Conservation (phyloP, 73 alveolate species). For the Durusdinium trenchii region DNA sequence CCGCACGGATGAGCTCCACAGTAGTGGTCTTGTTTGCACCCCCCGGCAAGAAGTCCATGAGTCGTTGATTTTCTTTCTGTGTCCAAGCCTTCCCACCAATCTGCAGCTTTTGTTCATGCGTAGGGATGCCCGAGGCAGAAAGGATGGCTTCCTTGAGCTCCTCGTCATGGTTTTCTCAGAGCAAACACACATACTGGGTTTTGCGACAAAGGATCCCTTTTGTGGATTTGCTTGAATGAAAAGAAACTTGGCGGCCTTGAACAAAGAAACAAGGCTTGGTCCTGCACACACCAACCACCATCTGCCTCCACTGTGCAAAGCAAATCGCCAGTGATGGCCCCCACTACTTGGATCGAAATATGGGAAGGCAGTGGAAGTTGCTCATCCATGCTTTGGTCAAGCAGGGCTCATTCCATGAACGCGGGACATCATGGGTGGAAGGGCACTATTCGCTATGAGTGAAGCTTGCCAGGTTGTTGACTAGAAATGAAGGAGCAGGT, state of each 20-base stretch:
- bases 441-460: too few relatives aligned
- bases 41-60: neutral
- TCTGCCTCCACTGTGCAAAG: constrained; percentile 82
- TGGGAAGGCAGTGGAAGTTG: constrained; percentile 12
- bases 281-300: constrained; percentile 66
- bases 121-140: constrained; percentile 36
- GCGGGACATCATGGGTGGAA: too few relatives aligned
- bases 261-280: too few relatives aligned
- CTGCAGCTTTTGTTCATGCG: constrained; percentile 81
- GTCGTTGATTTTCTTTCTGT: constrained; percentile 18
- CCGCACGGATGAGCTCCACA: constrained; percentile 61
- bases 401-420: too few relatives aligned
- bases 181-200: too few relatives aligned
- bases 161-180: too few relatives aligned
- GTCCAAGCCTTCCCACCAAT: constrained; percentile 55
- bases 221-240: too few relatives aligned
- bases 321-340: constrained; percentile 70
- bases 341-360: constrained; percentile 45
- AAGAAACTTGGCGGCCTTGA: too few relatives aligned
- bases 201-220: too few relatives aligned
- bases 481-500: too few relatives aligned
- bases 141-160: constrained; percentile 58
- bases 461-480: too few relatives aligned
- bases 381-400: constrained; percentile 54
- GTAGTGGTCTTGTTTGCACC: neutral